phyloP scores from a whole-genome alignment of 2,329 filamentous ascomycete species.

The Exutisphaerella laricina region DNA sequence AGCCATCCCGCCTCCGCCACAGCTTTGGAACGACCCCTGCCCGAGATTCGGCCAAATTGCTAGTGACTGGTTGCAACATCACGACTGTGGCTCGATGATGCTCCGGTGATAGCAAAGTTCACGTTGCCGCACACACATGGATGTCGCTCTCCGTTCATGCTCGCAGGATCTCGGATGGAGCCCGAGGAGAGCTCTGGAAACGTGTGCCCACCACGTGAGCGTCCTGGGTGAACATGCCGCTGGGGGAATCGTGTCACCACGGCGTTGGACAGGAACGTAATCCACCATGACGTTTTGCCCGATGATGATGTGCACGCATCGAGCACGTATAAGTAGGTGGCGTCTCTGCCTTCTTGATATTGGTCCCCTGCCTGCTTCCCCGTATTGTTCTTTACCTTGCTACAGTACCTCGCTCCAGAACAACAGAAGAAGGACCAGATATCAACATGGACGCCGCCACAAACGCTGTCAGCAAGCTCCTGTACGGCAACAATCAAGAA shows the following conservation, averaged over 20 bases:
- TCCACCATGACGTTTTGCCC: constrained; percentile 5
- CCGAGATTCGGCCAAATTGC: neutral
- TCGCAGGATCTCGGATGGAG: too few relatives aligned
- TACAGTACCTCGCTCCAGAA: too few relatives aligned
- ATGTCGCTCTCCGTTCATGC: neutral
- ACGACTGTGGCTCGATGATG: constrained; percentile 2
- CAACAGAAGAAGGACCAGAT: too few relatives aligned
- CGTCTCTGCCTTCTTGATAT: too few relatives aligned
- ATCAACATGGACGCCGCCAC: constrained; percentile 3
- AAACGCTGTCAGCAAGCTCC: constrained; percentile 1
- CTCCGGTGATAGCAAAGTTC: neutral
- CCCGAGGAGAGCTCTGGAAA: neutral
- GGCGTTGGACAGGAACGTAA: neutral
- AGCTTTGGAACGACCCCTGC: neutral
- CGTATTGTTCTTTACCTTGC: too few relatives aligned
- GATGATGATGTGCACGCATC: neutral
- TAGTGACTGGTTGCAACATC: neutral
- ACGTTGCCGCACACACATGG: neutral
- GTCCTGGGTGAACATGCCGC: neutral
- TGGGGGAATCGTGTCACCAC: neutral
- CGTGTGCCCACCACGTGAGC: neutral
- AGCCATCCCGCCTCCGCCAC: too few relatives aligned
- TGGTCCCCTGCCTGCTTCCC: too few relatives aligned
- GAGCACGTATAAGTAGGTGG: neutral
- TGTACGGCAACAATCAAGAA: constrained; percentile 1